Evolutionary conservation across 306 rosid genomes (phyloP).

Genomic region (Cucurbita moschata): DNA sequence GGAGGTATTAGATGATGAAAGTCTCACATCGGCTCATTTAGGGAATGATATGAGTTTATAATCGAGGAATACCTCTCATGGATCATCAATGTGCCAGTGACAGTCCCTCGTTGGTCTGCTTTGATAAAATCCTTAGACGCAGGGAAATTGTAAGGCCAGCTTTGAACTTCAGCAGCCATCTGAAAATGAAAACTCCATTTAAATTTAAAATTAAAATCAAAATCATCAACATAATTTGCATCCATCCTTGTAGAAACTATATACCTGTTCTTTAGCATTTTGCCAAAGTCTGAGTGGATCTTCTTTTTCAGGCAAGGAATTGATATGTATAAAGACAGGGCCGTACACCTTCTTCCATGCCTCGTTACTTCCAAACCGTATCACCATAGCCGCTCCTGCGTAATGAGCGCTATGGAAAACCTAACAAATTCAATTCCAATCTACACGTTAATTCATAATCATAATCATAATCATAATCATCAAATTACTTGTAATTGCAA

Average conservation of each 20-base stretch:
- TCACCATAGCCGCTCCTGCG: slow-evolving; percentile 60
- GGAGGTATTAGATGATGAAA: too few relatives aligned
- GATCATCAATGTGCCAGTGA: slow-evolving; percentile 53
- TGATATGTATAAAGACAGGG: slow-evolving; percentile 59
- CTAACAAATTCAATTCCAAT: slow-evolving; percentile 22
- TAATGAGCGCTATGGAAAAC: slow-evolving; percentile 82
- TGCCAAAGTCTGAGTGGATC: slow-evolving; percentile 49
- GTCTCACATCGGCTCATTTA: too few relatives aligned
- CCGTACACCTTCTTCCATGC: slow-evolving; percentile 90
- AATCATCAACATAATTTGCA: too few relatives aligned
- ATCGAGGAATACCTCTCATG: slow-evolving; percentile 28
- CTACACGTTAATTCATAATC: not conserved
- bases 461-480: not conserved
- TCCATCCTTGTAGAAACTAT: too few relatives aligned
- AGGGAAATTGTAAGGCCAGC: slow-evolving; percentile 80
- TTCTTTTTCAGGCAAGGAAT: slow-evolving; percentile 24
- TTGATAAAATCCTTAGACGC: slow-evolving; percentile 46
- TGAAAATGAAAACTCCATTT: slow-evolving; percentile 8
- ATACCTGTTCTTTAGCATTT: slow-evolving; percentile 69
- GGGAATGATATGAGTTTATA: too few relatives aligned
- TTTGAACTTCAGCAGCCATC: slow-evolving; percentile 60
- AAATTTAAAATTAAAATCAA: not conserved
- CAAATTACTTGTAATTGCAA: too few relatives aligned
- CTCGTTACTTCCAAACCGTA: slow-evolving; percentile 46
- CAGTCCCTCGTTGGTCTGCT: slow-evolving; percentile 49